A percentile compares a stretch with the other conserved stretches of the same genome.
Conservation (phyloP, 371 early-diverging fungal species). For the Actinomucor elegans region DNA sequence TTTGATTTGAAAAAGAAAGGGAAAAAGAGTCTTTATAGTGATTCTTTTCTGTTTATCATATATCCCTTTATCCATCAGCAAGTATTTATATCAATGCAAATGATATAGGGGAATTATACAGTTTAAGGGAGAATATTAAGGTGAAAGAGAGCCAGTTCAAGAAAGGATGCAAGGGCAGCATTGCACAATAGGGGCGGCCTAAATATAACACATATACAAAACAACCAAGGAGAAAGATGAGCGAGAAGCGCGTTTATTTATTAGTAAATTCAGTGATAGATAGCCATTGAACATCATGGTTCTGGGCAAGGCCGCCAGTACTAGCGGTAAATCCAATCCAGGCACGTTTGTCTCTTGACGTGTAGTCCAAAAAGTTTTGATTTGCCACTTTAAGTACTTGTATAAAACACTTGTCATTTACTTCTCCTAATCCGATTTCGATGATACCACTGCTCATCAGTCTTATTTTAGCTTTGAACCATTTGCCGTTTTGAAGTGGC, state of each 20-base stretch:
- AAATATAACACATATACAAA: slow-evolving; percentile 4
- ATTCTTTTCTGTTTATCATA: slow-evolving; percentile 3
- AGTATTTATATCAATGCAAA: not conserved
- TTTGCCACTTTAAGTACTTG: slow-evolving; percentile 22
- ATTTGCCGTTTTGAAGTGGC: slow-evolving; percentile 31
- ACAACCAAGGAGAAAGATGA: not conserved
- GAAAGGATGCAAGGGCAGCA: not conserved
- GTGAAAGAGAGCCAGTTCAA: not conserved
- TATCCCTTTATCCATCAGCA: not conserved
- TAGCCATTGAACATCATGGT: slow-evolving; percentile 37
- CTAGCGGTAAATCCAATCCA: slow-evolving; percentile 57
- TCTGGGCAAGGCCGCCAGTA: slow-evolving; percentile 53
- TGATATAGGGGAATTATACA: not conserved
- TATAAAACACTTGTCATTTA: slow-evolving; percentile 14
- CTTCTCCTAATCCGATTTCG: slow-evolving; percentile 19
- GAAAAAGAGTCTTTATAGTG: not conserved
- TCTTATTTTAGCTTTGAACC: slow-evolving; percentile 29
- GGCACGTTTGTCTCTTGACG: slow-evolving; percentile 1
- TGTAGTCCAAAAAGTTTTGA: slow-evolving; percentile 19
- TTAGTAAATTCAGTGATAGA: slow-evolving; percentile 2
- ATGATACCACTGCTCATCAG: slow-evolving; percentile 8
- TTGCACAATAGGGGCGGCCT: too few relatives aligned
- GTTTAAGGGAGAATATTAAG: too few relatives aligned
- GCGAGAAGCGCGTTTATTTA: not conserved
- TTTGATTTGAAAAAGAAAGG: not conserved